These are phyloP conservation scores for Yamadazyma atmosphaerica DNA, from an alignment of 1,139 yeast species.

Conservation along the genomic window DNA sequence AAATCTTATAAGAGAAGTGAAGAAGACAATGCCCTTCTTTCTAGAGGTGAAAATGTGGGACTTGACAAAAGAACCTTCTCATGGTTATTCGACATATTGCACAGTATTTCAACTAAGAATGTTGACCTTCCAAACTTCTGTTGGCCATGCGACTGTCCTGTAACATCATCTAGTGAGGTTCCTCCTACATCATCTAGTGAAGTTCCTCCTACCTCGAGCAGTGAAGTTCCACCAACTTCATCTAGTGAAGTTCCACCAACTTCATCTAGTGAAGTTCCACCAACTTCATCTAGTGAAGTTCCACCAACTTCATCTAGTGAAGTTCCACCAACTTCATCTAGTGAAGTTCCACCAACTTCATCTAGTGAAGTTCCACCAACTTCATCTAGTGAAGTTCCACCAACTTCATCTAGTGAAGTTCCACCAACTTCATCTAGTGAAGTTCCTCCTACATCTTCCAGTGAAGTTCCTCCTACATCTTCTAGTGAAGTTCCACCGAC, in stretches of 20 bases:
- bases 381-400: not conserved
- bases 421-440: not conserved
- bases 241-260: constrained; percentile 1
- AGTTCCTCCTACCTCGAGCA: constrained; percentile 1
- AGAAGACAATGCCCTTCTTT: constrained; percentile 5
- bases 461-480: not conserved
- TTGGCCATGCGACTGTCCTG: constrained; percentile 26
- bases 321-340: not conserved
- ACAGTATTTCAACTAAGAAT: constrained; percentile 17
- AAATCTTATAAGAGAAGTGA: constrained; percentile 5
- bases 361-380: not conserved
- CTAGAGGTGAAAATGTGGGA: constrained; percentile 5
- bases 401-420: not conserved
- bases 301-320: not conserved
- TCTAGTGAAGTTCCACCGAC: not conserved
- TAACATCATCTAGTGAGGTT: constrained; percentile 3
- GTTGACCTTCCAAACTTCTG: constrained; percentile 19
- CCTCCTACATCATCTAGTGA: not conserved
- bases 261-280: not conserved
- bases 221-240: constrained; percentile 2
- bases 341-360: not conserved
- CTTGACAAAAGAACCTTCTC: constrained; percentile 15
- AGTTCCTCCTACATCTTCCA: not conserved
- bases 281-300: not conserved
- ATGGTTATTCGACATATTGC: constrained; percentile 13